These are phyloP conservation scores for barley (Hordeum vulgare) DNA, from an alignment of 176 grass and related monocot species.

Conservation along the genomic window MorexV3_pseudomolecules_assembly NC_058524.1:596867288-596867787, in stretches of 20 bases:
- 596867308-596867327: constrained; percentile 95
- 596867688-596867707: constrained; percentile 94
- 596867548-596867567: constrained; percentile 57
- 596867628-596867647: constrained; percentile 96
- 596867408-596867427: constrained; percentile 81
- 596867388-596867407: constrained; percentile 93
- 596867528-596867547: constrained; percentile 44
- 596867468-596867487: constrained; percentile 88
- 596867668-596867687: constrained; percentile 97
- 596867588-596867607: constrained; percentile 99
- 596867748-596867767: constrained; percentile 22
- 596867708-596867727: constrained; percentile 62
- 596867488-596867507: constrained; percentile 78
- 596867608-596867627: constrained; percentile 95
- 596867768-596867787: constrained; percentile 39
- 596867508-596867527: constrained; percentile 44
- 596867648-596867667: constrained; percentile 81
- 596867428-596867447: constrained; percentile 86
- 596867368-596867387: constrained; percentile 93
- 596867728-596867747: constrained; percentile 52
- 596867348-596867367: constrained; percentile 86
- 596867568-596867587: constrained; percentile 69
- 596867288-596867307: constrained; percentile 95
- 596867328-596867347: constrained; percentile 99
- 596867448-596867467: constrained; percentile 94